Evolutionary conservation across 768 basidiomycete species (phyloP), one percentile per base, ranked within the genome.

Genomic region (Amanita pallidorosea): DNA sequence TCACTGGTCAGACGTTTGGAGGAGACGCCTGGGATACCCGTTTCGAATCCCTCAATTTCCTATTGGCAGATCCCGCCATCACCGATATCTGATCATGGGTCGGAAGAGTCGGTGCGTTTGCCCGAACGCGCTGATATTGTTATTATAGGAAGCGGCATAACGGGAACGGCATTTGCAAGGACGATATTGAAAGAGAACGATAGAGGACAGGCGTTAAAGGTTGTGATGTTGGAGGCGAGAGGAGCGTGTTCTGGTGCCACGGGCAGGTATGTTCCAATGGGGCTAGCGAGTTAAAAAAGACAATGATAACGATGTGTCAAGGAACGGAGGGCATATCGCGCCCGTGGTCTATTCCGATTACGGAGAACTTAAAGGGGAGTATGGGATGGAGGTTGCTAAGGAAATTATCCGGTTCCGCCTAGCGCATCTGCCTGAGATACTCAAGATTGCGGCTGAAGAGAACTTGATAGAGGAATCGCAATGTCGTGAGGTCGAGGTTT

Each of bases 161-260:
- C 79, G 0, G 77, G 77, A 4, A 65, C 74, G 1, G 70, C 74
- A 0, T 61, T 76, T 37, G 70, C 69, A 12, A 70, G 70, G 49
- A 66, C 68, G 9, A 45, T 73, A 41, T 22, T 88, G 13, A 66
- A 71, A 36, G 61, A 62, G 53, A 50, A 25, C 53, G 58, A 33
- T 33, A 33, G 13, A 7, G 62, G 58, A 22, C 61, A 60, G 23
- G 51, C 55, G 25, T 53, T 77, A 12, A 65, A 67, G 34, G 62
- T 93, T 2, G 76, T 88, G 18, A 81, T 91, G 70, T 72, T 95
- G 18, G 91, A 95, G 57, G 91, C 90, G 3, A 67, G 91, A 49
- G 85, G 86, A 9, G 71, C 72, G 0, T 88, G 85, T 57, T 85
- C 82, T 0, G 85, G 85, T 1, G 85, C 85, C 6, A 85, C 85